Conservation (phyloP, 768 basidiomycete genomes). For the Collybiopsis confluens region DNA sequence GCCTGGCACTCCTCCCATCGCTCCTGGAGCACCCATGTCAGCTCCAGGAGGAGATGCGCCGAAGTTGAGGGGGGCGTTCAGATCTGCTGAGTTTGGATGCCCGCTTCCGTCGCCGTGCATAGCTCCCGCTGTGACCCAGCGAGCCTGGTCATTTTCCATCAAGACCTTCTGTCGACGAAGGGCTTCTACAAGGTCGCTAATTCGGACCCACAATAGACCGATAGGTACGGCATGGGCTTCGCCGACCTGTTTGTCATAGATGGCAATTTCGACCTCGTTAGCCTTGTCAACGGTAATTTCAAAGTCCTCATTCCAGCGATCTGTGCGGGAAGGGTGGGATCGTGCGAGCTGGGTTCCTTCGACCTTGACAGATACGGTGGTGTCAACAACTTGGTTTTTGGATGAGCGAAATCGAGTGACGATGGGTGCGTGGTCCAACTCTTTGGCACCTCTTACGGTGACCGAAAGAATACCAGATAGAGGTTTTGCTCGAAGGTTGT, state of each 20-base stretch:
- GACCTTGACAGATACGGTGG: constrained; percentile 90
- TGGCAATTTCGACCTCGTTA: constrained; percentile 94
- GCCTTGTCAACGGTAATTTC: constrained; percentile 97
- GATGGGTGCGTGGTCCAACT: constrained; percentile 91
- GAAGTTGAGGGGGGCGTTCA: constrained; percentile 47
- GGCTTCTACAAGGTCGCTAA: constrained; percentile 92
- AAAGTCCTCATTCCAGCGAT: constrained; percentile 97
- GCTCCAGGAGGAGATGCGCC: constrained; percentile 39
- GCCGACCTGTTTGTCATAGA: constrained; percentile 87
- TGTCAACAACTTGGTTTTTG: constrained; percentile 78
- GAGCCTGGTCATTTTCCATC: constrained; percentile 79
- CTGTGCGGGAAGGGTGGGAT: constrained; percentile 89
- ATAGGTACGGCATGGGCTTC: constrained; percentile 84
- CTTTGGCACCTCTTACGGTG: constrained; percentile 84
- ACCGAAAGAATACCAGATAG: constrained; percentile 90
- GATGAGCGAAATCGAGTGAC: constrained; percentile 66
- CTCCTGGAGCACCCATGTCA: constrained; percentile 22
- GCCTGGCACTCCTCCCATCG: constrained; percentile 26
- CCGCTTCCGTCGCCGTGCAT: constrained; percentile 67
- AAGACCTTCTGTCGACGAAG: constrained; percentile 88
- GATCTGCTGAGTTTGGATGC: constrained; percentile 33
- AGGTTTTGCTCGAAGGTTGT: constrained; percentile 89
- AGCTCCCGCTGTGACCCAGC: constrained; percentile 94
- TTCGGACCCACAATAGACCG: constrained; percentile 91
- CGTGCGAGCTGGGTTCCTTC: constrained; percentile 92